phyloP scores from a whole-genome alignment of 768 basidiomycete genomes.

The Tricholoma hemisulphureum region DNA sequence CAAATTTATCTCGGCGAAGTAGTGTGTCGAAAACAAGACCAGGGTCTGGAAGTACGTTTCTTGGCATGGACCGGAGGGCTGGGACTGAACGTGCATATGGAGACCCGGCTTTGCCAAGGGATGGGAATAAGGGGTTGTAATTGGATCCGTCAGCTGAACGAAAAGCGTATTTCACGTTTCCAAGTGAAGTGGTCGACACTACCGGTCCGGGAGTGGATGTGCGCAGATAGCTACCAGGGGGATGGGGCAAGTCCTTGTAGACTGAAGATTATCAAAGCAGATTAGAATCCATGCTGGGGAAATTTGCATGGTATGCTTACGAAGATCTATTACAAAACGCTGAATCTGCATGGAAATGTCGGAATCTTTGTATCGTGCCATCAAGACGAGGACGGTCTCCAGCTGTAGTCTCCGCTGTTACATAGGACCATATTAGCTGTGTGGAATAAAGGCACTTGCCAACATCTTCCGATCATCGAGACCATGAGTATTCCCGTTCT shows the following conservation, averaged over 20 bases:
- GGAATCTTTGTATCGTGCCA: slow-evolving; percentile 48
- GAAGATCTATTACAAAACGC: slow-evolving; percentile 48
- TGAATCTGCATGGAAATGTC: slow-evolving; percentile 41
- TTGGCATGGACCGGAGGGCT: slow-evolving; percentile 40
- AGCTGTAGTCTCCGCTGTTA: slow-evolving; percentile 44
- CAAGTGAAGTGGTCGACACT: slow-evolving; percentile 1
- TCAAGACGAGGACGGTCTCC: slow-evolving; percentile 57
- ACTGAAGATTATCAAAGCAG: slow-evolving; percentile 38
- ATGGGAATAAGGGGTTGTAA: slow-evolving; percentile 54
- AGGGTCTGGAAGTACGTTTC: slow-evolving; percentile 57
- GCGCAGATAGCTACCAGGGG: slow-evolving; percentile 55
- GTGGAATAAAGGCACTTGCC: slow-evolving; percentile 33
- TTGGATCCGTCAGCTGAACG: slow-evolving; percentile 61
- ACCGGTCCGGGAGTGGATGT: neutral
- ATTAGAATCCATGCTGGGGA: slow-evolving; percentile 7
- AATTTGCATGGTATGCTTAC: slow-evolving; percentile 39
- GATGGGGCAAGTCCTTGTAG: slow-evolving; percentile 80
- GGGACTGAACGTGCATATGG: slow-evolving; percentile 72
- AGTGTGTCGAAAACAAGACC: slow-evolving; percentile 71
- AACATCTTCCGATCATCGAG: slow-evolving; percentile 62
- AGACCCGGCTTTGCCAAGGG: slow-evolving; percentile 56
- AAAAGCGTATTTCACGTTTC: slow-evolving; percentile 44
- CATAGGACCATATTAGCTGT: neutral
- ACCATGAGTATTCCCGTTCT: slow-evolving; percentile 37
- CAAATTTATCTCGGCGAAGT: slow-evolving; percentile 49